Conservation (phyloP, 73 alveolate species). For the Breviolum minutum region DNA sequence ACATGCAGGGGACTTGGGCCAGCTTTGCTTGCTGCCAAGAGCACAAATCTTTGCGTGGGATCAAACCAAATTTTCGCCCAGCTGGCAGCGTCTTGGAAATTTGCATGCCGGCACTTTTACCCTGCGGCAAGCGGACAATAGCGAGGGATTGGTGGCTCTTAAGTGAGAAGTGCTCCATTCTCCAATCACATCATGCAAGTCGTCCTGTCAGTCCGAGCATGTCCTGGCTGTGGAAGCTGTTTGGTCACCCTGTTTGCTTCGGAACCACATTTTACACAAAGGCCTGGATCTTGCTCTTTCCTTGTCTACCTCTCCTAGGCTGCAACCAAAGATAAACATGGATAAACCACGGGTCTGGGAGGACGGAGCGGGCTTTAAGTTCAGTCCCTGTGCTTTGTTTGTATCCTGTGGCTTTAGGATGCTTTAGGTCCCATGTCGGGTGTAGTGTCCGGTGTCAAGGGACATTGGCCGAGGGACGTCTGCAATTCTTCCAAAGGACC, state of each 20-base stretch:
- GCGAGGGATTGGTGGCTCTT: not conserved
- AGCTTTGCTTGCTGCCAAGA: not conserved
- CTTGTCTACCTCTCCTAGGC: conserved; percentile 33
- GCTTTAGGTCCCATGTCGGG: not conserved
- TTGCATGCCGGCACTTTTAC: not conserved
- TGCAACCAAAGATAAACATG: not conserved
- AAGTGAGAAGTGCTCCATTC: not conserved
- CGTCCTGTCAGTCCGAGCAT: no score
- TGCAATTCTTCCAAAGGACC: conserved; percentile 81
- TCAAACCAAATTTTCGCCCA: conserved; percentile 50
- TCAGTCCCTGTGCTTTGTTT: not conserved
- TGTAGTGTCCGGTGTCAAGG: not conserved
- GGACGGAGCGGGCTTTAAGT: not conserved
- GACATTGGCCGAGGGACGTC: conserved; percentile 9
- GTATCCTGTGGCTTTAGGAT: not conserved
- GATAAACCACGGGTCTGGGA: not conserved
- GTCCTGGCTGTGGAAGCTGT: no score
- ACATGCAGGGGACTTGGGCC: not conserved
- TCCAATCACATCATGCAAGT: no score
- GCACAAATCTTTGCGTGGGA: conserved; percentile 57
- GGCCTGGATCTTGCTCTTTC: conserved; percentile 72
- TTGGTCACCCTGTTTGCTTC: no score
- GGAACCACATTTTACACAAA: not conserved
- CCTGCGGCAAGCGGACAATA: not conserved
- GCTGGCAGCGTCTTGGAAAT: not conserved